Base-by-base conservation (phyloP, 1,284 basidiomycete genomes). In the Heimioporus retisporus region DNA sequence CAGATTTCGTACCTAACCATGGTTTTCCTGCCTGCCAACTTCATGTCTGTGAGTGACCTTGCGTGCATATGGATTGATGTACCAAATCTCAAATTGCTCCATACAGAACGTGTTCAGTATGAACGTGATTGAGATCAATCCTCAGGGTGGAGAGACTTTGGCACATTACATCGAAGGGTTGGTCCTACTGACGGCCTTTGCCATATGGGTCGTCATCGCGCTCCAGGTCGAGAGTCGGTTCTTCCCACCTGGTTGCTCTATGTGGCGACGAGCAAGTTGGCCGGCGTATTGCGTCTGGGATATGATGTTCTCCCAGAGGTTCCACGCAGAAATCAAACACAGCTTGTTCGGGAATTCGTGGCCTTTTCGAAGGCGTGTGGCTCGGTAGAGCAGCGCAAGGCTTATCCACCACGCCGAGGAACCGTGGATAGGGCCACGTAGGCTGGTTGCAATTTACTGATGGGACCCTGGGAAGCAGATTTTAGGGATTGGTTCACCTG, bases 11-110 rank as follows among this genome's bases (percentile, higher is more conserved):
- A 88, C 65, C 75, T 89, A 3, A 87, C 87, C 0, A 88, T 88
- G 85, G 71, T 86, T 31, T 89, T 88, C 73, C 77, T 89, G 13
- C 88, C 88, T 6, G 84, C 85, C 6, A 83, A 83, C 16, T 85
- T 89, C 65, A 76, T 84, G 55, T 83, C 87, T 1, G 87, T 88
- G 73, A 70, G 86, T 78, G 40, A 54, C 15, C 23, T 50, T 15
- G 60, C 7, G 35, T 13, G 44, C 23, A 16, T 7, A 3, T 42
- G 14, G 31, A 40, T 59, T 44, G 35, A 40, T 60, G 50, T 53
- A 13, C 35, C 23, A 51, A 48, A 21, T 28, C 44, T 64, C 23
- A 76, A 16, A 13, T 43, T 43, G 53, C 55, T 59, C 46, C 6
- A 25, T 13, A 19, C 61, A 83, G 81, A 69, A 77, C 53, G 70